A percentile compares a stretch with the other conserved stretches of the same genome.
phyloP scores from a whole-genome alignment of 2,329 filamentous ascomycete genomes.

The Ambrosiella beaveri region DNA sequence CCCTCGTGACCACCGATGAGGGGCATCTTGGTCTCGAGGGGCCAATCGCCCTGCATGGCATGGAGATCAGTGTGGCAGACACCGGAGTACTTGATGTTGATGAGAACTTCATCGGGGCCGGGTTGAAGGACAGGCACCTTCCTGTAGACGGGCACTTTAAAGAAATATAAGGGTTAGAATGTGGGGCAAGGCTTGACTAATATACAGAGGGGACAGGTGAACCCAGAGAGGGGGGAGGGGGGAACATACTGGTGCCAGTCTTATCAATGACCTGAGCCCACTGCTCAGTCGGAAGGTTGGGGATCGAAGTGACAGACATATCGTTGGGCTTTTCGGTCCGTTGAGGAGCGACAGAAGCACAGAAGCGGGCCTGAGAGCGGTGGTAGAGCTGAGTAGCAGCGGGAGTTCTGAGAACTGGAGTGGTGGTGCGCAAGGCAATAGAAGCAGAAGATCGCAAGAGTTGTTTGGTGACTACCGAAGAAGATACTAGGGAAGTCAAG shows the following conservation, averaged over 20 bases:
- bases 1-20: conserved; percentile 70
- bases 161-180: neutral
- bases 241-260: conserved; percentile 47
- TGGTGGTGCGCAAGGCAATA: neutral
- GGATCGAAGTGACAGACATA: conserved; percentile 17
- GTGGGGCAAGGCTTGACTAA: neutral
- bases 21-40: conserved; percentile 62
- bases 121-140: conserved; percentile 68
- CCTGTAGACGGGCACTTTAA: conserved; percentile 49
- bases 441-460: conserved; percentile 2
- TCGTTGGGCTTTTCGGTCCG: conserved; percentile 12
- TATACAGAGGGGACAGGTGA: neutral
- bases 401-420: neutral
- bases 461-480: conserved; percentile 1
- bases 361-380: too few species aligned
- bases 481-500: conserved; percentile 5
- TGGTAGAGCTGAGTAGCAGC: too few species aligned
- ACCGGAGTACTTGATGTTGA: conserved; percentile 81
- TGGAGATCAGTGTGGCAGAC: conserved; percentile 77
- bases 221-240: neutral
- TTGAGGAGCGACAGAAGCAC: conserved; percentile 8
- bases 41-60: conserved; percentile 82
- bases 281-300: conserved; percentile 58
- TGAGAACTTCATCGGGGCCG: conserved; percentile 73
- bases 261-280: conserved; percentile 85